A percentile compares a stretch with the other conserved stretches of the same genome.
Evolutionary conservation across 768 basidiomycete genomes (phyloP).

Genomic region (Podaxis pistillaris): DNA sequence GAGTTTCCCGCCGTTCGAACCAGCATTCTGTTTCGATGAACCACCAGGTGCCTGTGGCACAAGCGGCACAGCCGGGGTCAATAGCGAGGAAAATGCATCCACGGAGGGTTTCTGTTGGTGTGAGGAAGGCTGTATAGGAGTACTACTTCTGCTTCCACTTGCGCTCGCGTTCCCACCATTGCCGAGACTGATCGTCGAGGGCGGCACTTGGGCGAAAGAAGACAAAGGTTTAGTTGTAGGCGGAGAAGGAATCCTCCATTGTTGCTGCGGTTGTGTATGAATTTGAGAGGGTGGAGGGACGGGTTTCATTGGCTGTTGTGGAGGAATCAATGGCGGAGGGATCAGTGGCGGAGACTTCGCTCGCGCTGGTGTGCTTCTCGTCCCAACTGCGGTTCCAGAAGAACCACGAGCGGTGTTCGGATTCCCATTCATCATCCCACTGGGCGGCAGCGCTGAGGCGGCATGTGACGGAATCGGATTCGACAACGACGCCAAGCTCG

Average conservation of each 20-base stretch:
- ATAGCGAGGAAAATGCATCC: constrained; percentile 33
- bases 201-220: background rate
- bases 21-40: constrained; percentile 22
- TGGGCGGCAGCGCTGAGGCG: background rate
- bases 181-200: background rate
- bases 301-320: constrained; percentile 7
- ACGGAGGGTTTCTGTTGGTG: constrained; percentile 18
- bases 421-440: background rate
- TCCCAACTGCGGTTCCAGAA: background rate
- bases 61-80: constrained; percentile 39
- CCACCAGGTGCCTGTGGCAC: constrained; percentile 22
- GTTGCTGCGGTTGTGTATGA: background rate
- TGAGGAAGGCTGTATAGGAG: constrained; percentile 7
- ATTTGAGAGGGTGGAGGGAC: constrained; percentile 20
- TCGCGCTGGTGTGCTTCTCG: constrained; percentile 18
- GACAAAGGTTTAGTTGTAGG: constrained; percentile 1
- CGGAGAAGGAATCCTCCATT: constrained; percentile 11
- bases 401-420: background rate
- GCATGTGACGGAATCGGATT: background rate
- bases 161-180: background rate
- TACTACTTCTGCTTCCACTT: background rate
- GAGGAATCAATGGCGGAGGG: background rate
- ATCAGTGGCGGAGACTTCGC: constrained; percentile 8
- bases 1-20: constrained; percentile 45
- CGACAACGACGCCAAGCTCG: background rate